phyloP scores from a whole-genome alignment of 2,329 filamentous ascomycete genomes.

The Colletotrichum tanaceti region DNA sequence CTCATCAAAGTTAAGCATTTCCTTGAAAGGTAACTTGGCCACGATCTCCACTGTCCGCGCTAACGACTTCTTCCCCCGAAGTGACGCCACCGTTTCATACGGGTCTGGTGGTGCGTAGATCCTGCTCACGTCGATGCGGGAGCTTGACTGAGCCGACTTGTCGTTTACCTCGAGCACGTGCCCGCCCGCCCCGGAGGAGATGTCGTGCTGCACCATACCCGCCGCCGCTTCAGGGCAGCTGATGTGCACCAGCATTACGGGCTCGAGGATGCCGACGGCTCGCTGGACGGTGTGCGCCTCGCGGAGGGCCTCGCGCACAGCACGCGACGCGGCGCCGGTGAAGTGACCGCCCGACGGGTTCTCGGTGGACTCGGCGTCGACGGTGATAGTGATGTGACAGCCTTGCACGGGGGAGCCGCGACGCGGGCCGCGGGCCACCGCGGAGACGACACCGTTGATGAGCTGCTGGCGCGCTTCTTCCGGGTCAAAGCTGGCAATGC shows the following conservation, averaged over 20 bases:
- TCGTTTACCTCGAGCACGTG: conserved; percentile 79
- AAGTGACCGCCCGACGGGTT: conserved; percentile 77
- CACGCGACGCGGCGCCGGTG: conserved; percentile 69
- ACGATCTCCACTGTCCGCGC: conserved; percentile 73
- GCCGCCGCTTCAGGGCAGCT: conserved; percentile 84
- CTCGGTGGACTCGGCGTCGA: conserved; percentile 65
- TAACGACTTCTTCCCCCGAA: conserved; percentile 61
- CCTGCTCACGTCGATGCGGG: conserved; percentile 73
- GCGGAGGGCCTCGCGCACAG: conserved; percentile 76
- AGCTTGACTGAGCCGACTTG: conserved; percentile 54
- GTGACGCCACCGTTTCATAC: conserved; percentile 72
- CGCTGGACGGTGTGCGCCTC: conserved; percentile 63
- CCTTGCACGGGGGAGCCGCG: conserved; percentile 84
- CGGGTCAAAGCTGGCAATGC: conserved; percentile 60
- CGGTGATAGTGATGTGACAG: conserved; percentile 75
- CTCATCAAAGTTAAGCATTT: conserved; percentile 96
- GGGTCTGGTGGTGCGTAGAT: conserved; percentile 93
- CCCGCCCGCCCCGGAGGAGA: conserved; percentile 77
- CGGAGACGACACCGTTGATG: conserved; percentile 83
- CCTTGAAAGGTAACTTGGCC: conserved; percentile 90
- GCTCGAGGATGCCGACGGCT: conserved; percentile 81
- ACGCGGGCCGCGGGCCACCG: conserved; percentile 84
- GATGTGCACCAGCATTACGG: conserved; percentile 91
- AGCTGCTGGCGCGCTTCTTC: conserved; percentile 70
- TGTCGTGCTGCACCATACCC: conserved; percentile 84